Conservation (phyloP, 75 land plant genomes). For the Gnetum montanum region DNA sequence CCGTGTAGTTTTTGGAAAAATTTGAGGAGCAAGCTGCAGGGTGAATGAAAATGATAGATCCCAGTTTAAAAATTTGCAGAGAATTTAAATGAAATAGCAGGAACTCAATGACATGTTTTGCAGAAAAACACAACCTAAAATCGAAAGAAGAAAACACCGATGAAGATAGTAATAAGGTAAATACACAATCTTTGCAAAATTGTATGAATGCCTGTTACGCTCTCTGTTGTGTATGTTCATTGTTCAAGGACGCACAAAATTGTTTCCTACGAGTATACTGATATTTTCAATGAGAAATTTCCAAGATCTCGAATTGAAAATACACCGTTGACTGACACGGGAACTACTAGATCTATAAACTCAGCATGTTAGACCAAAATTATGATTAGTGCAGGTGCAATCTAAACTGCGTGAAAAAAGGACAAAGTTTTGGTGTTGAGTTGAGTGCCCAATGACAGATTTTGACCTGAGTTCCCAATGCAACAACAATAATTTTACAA, state of each 20-base stretch:
- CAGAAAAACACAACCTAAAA: background rate
- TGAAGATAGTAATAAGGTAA: background rate
- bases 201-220: background rate
- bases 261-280: no score
- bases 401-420: background rate
- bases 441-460: no score
- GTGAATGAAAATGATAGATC: background rate
- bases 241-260: no score
- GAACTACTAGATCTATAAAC: no score
- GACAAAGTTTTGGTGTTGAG: background rate
- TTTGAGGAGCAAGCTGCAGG: slow-evolving; percentile 38
- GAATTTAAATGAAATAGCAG: background rate
- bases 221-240: no score
- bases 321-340: no score
- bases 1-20: slow-evolving; percentile 10
- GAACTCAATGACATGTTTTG: background rate
- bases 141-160: background rate
- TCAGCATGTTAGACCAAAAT: no score
- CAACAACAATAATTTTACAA: no score
- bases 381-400: no score
- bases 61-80: background rate
- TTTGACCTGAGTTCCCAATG: no score
- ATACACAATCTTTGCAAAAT: background rate
- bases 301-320: no score
- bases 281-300: no score